Base-by-base conservation (phyloP, 345 rosid genomes). In the Eucalyptus polyanthemos region DNA sequence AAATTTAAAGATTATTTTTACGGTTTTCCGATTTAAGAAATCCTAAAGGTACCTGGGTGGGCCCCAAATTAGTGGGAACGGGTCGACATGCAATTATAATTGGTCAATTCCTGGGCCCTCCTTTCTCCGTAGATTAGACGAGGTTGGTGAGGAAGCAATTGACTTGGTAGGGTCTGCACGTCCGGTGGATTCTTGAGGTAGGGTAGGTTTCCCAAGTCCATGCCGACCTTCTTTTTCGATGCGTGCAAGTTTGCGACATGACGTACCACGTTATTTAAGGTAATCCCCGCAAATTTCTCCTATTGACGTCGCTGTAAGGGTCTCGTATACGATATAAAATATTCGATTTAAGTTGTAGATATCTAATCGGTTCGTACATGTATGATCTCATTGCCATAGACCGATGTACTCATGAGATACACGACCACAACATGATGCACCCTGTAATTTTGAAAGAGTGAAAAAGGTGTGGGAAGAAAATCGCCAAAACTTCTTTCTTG, bases 301-400 rank as follows among this genome's bases (percentile, higher is more conserved):
- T 67, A n/a, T 65, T 2, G 40, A 7, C 37, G 11, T 65, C 21
- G 8, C 3, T 58, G 12, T 29, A 65, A 8, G 3, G 9, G 80
- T 8, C 22, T 4, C 22, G 1, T 3, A 4, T n/a, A 4, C 5
- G 11, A 65, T 6, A 27, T 12, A 3, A 58, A 58, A 58, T 60
- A 6, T 27, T 60, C 2, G 8, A 60, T 60, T 27, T 12, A 12
- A 27, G 16, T 27, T 0, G 4, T 60, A 12, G 0, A 1, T 60
- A 60, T 3, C 6, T 3, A 0, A 13, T 60, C 0, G 1, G 16
- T 27, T 6, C 3, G 0, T 13, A 62, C 2, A 3, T 62, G 0
- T 13, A 27, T 12, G 14, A 25, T 60, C 14, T 0, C 9, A 25
- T 25, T 7, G 1, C 4, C 15, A 6, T 27, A 25, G 14, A 6